Evolutionary conservation across 73 alveolate genomes (phyloP).

Genomic region (Paramecium primaurelia): DNA sequence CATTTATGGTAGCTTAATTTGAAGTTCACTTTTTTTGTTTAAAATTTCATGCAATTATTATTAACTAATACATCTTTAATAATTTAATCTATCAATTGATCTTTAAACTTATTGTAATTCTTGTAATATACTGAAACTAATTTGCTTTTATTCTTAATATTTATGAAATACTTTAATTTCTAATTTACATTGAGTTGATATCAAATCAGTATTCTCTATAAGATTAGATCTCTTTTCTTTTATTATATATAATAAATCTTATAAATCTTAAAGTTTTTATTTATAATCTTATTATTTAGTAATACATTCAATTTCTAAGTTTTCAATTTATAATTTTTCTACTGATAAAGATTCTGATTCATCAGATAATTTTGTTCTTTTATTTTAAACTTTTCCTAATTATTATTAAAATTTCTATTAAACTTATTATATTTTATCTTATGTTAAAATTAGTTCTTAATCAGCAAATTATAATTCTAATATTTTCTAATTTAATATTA

Average conservation of each 20-base stretch:
- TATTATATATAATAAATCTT: not conserved
- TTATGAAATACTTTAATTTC: not conserved
- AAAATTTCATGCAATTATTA: not conserved
- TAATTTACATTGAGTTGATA: not conserved
- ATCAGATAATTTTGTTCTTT: not conserved
- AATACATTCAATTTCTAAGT: not conserved
- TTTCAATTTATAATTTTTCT: not conserved
- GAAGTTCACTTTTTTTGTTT: not conserved
- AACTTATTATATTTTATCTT: not conserved
- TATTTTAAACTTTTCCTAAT: not conserved
- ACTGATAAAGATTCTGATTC: not conserved
- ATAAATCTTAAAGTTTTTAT: not conserved
- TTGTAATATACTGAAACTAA: not conserved
- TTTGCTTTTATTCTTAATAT: not conserved
- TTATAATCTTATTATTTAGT: not conserved
- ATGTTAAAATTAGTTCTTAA: not conserved
- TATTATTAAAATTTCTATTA: not conserved
- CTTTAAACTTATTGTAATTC: not conserved
- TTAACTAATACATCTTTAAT: not conserved
- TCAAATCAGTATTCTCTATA: not conserved
- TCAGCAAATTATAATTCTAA: not conserved
- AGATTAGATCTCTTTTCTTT: not conserved
- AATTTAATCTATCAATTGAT: constrained; percentile 21
- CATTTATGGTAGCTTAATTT: not conserved
- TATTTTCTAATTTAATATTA: not conserved